These are phyloP conservation scores for Tulasnella sp. DNA, from an alignment of 768 basidiomycete genomes.

Conservation along the genomic window DNA sequence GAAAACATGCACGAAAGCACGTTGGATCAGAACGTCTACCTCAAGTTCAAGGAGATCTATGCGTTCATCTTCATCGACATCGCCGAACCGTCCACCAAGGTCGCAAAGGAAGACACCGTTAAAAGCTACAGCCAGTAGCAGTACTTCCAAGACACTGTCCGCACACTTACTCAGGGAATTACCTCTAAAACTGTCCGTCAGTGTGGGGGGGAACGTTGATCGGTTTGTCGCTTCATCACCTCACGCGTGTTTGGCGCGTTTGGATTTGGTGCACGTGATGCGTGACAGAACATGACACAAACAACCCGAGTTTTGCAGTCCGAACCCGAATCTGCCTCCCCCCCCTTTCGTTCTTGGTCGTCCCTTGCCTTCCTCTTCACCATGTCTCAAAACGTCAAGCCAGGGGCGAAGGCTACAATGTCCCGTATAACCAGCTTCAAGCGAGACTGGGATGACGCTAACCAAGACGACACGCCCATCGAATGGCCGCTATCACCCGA, in stretches of 20 bases:
- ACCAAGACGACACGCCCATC: slow-evolving; percentile 1
- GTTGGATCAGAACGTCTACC: slow-evolving; percentile 28
- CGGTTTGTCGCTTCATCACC: too few relatives aligned
- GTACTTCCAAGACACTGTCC: too few relatives aligned
- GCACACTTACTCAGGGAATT: too few relatives aligned
- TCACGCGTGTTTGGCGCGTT: too few relatives aligned
- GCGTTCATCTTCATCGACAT: slow-evolving; percentile 13
- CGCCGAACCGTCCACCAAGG: slow-evolving; percentile 51
- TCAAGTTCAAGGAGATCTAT: slow-evolving; percentile 29
- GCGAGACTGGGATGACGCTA: slow-evolving; percentile 22
- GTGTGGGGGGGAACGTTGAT: too few relatives aligned
- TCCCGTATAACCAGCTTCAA: slow-evolving; percentile 23
- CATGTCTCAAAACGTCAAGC: slow-evolving; percentile 1
- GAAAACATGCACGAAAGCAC: slow-evolving; percentile 16
- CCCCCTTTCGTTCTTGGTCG: neutral
- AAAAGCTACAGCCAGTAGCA: too few relatives aligned
- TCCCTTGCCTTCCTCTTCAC: neutral
- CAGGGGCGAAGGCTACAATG: neutral
- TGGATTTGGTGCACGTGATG: neutral
- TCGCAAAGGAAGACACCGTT: slow-evolving; percentile 41
- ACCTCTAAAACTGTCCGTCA: too few relatives aligned
- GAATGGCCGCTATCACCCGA: neutral
- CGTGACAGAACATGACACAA: neutral
- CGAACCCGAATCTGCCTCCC: neutral
- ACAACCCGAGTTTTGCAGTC: neutral